Evolutionary conservation across 2,329 filamentous ascomycete species (phyloP).

Genomic region (Raffaelea albimanens): DNA sequence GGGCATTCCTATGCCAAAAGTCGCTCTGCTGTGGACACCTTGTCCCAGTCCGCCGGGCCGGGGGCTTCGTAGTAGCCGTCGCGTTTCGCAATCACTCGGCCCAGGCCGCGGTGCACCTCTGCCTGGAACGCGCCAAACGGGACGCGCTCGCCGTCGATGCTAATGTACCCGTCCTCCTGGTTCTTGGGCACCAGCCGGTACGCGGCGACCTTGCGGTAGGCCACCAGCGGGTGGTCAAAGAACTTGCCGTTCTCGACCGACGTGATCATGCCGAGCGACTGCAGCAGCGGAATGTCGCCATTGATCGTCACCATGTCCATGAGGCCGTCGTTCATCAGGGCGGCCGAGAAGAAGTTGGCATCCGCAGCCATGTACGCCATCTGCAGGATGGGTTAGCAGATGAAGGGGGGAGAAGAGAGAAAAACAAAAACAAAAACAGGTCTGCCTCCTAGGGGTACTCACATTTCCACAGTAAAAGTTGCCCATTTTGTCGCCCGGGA

Average conservation of each 20-base stretch:
- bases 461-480: constrained; percentile 92
- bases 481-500: constrained; percentile 68
- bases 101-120: constrained; percentile 75
- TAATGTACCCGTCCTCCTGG: constrained; percentile 71
- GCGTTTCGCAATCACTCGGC: constrained; percentile 71
- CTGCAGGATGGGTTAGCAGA: constrained; percentile 24
- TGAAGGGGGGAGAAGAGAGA: not conserved
- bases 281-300: constrained; percentile 60
- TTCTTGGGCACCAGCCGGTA: constrained; percentile 75
- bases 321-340: constrained; percentile 73
- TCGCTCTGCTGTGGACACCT: constrained; percentile 18
- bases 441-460: constrained; percentile 26
- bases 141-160: constrained; percentile 83
- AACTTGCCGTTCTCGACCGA: constrained; percentile 64
- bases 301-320: constrained; percentile 78
- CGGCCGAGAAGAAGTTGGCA: constrained; percentile 77
- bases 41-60: constrained; percentile 44
- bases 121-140: constrained; percentile 87
- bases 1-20: constrained; percentile 15
- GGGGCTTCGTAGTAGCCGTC: constrained; percentile 63
- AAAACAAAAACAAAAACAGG: not conserved
- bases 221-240: constrained; percentile 69
- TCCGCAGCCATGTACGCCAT: constrained; percentile 89
- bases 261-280: constrained; percentile 60
- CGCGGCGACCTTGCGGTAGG: constrained; percentile 76